These are phyloP conservation scores for Periconia sp. DNA, from an alignment of 2,329 filamentous ascomycete species.

Conservation along the genomic window DNA sequence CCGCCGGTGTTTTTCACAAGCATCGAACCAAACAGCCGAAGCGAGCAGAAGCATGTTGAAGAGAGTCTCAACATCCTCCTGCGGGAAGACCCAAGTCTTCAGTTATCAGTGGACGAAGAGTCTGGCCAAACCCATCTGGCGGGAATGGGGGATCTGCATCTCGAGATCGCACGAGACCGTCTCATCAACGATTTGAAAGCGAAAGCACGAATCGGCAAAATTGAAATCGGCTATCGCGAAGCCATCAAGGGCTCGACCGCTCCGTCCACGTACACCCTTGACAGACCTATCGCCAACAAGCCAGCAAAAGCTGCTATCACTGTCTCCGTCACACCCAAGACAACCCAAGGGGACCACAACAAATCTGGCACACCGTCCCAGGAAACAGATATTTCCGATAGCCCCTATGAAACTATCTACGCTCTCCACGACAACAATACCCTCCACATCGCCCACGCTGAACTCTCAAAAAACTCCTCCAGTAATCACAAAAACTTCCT, in stretches of 20 bases:
- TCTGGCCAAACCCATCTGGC: constrained; percentile 91
- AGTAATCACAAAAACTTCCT: constrained; percentile 50
- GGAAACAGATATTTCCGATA: constrained; percentile 29
- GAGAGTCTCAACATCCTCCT: constrained; percentile 76
- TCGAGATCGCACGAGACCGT: constrained; percentile 88
- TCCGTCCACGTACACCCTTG: constrained; percentile 66
- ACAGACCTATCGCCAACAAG: constrained; percentile 79
- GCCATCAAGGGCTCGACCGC: constrained; percentile 63
- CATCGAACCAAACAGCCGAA: constrained; percentile 76
- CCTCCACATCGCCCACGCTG: constrained; percentile 59
- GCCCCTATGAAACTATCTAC: constrained; percentile 31
- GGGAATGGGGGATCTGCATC: constrained; percentile 94
- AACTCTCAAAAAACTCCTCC: constrained; percentile 45
- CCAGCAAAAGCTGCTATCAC: constrained; percentile 75
- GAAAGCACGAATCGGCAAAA: constrained; percentile 81
- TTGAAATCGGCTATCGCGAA: constrained; percentile 95
- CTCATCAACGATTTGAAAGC: constrained; percentile 87
- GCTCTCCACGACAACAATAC: constrained; percentile 67
- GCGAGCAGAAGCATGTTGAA: constrained; percentile 78
- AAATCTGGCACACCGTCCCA: constrained; percentile 10
- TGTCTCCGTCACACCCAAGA: constrained; percentile 65
- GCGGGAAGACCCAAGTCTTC: constrained; percentile 88
- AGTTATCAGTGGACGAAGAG: constrained; percentile 82
- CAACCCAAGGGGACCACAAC: constrained; percentile 21
- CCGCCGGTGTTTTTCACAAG: constrained; percentile 97